phyloP scores from a whole-genome alignment of 306 rosid species.

The Glycyrrhiza uralensis region DNA sequence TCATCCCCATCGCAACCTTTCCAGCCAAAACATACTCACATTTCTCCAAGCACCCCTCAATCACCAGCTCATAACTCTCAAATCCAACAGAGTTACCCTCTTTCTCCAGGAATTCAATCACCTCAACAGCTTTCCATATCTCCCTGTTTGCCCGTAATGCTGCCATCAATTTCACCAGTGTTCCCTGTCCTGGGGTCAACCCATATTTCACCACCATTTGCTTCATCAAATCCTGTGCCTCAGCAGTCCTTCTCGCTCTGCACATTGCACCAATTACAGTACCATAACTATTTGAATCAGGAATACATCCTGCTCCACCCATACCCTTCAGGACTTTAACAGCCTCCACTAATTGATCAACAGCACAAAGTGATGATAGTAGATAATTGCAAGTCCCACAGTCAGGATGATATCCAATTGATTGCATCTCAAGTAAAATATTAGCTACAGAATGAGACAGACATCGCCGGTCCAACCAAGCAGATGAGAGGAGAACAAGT shows the following conservation, averaged over 20 bases:
- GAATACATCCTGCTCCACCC: slow-evolving; percentile 71
- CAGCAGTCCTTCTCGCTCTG: slow-evolving; percentile 47
- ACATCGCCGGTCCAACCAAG: slow-evolving; percentile 48
- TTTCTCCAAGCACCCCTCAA: slow-evolving; percentile 77
- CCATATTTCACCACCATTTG: slow-evolving; percentile 56
- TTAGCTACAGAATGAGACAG: slow-evolving; percentile 41
- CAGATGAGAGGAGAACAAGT: slow-evolving; percentile 58
- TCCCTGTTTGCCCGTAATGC: slow-evolving; percentile 68
- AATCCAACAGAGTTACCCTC: slow-evolving; percentile 55
- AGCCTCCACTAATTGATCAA: slow-evolving; percentile 65
- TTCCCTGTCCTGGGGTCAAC: slow-evolving; percentile 66
- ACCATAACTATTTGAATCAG: slow-evolving; percentile 63
- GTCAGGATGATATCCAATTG: slow-evolving; percentile 69
- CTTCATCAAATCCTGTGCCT: slow-evolving; percentile 53
- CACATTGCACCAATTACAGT: slow-evolving; percentile 57
- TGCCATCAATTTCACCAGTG: slow-evolving; percentile 44
- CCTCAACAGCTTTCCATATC: slow-evolving; percentile 62
- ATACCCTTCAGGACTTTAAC: slow-evolving; percentile 65
- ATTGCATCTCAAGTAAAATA: slow-evolving; percentile 59
- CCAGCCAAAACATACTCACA: slow-evolving; percentile 70
- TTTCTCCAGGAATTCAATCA: slow-evolving; percentile 59
- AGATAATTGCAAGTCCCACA: slow-evolving; percentile 60
- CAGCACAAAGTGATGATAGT: slow-evolving; percentile 62
- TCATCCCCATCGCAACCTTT: slow-evolving; percentile 70
- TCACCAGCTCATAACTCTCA: slow-evolving; percentile 70